Base-by-base conservation (phyloP, 2,329 filamentous ascomycete genomes). In the Alternaria sp. region DNA sequence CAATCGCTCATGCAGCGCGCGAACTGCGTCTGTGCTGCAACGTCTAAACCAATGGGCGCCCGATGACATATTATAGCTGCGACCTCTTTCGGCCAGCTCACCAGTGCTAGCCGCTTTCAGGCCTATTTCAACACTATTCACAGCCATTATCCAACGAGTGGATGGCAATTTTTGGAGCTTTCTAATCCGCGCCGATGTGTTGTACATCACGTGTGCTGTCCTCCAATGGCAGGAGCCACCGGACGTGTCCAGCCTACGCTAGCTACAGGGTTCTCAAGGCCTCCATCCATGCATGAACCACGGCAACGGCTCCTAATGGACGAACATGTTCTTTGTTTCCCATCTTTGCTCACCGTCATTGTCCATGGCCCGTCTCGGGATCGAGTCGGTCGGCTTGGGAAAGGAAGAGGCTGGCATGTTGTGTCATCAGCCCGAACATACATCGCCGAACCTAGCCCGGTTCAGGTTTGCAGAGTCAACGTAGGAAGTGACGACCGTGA, bases 1-100 rank as follows among this genome's bases (percentile, higher is more conserved):
- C 62, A 71, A 70, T 62, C 49, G 62, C 57, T 65, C 59, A 25
- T 57, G 59, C 64, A 67, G 71, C 66, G 67, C 70, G 70, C 68
- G 66, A 68, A 68, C 66, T 61, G 63, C 58, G 67, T 69, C 69
- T 66, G 65, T 63, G 67, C 69, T 63, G 57, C 61, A 59, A 46
- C 51, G 26, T 30, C 49, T 44, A 54, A 53, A 51, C 72, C 72
- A 74, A 74, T 74, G 25, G 57, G 50, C 65, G 59, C 59, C 62
- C 67, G 40, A 26, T 50, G 49, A 57, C 28, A 15, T 62, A 54
- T 49, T 57, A 66, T 63, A 56, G 36, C 57, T 54, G 59, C 55
- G 59, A 55, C 59, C 50, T 65, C 57, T 61, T 59, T 45, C 63
- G 59, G 62, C 65, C 68, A 70, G 55, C 68, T 64, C 68, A 69